Base-by-base conservation (phyloP, 2,329 filamentous ascomycete genomes). In the Alternaria atra region DNA sequence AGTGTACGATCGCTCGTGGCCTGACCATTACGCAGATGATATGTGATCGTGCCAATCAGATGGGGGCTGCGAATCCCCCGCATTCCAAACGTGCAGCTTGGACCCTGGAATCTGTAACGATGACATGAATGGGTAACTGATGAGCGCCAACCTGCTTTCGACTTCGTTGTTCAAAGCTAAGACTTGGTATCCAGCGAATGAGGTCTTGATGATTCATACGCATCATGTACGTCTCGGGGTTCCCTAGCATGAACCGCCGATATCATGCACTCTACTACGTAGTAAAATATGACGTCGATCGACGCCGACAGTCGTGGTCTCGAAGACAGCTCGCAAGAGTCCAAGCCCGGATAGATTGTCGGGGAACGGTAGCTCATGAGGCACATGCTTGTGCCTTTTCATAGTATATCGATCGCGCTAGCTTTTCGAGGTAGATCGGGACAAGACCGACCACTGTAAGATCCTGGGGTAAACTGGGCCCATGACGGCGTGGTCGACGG, bases 11-110 rank as follows among this genome's bases (percentile, higher is more conserved):
- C 64, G 57, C 64, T 59, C 70, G 67, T 67, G 69, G 67, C 66
- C 67, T 65, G 69, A 72, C 61, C 58, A 73, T 73, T 75, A 77
- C 72, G 72, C 66, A 70, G 67, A 64, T 55, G 63, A 67, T 67
- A 55, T 51, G 15, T 55, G 68, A 77, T 77, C 75, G 74, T 72
- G 60, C 76, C 76, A 79, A 78, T 79, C 63, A 73, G 63, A 61
- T 54, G 30, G 39, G 44, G 55, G n/a, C 9, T 56, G 39, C 25
- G 61, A 61, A 65, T 77, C 70, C 76, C 76, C 76, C 75, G 75
- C 75, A 74, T 66, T 70, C 52, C 63, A 52, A 60, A 61, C 54
- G 63, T 58, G 62, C 60, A 65, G 60, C 60, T 65, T 69, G 63
- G 67, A 75, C 72, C 71, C 70, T 71, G 67, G 52, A 43, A 61